Percentiles rank a stretch among this genome's conserved stretches.
These are phyloP conservation scores for Thelephora ganbajun DNA, from an alignment of 768 basidiomycete species.

Conservation along the genomic window DNA sequence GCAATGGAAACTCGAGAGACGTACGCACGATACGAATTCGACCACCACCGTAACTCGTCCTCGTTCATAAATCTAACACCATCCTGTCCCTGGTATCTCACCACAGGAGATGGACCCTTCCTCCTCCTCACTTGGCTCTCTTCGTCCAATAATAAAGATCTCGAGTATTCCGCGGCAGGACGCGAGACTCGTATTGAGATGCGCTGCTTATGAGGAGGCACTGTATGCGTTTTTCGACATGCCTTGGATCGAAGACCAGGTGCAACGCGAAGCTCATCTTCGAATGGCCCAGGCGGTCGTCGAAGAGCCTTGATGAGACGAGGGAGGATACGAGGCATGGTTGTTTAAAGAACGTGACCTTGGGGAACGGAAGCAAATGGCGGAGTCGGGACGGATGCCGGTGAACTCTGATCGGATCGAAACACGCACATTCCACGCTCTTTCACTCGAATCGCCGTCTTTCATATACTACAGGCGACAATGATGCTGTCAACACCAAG, in stretches of 20 bases:
- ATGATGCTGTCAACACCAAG: no score
- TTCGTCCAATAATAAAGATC: background rate
- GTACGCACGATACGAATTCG: constrained; percentile 59
- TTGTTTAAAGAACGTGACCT: background rate
- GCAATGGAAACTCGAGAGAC: background rate
- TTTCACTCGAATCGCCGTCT: no score
- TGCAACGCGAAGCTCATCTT: constrained; percentile 11
- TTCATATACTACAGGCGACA: no score
- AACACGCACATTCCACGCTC: no score
- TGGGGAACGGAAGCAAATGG: background rate
- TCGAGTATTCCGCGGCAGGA: background rate
- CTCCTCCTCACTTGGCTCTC: background rate
- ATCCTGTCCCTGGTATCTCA: constrained; percentile 3
- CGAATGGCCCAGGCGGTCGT: constrained; percentile 18
- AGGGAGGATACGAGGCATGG: constrained; percentile 61
- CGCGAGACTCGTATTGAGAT: no score
- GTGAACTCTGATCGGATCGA: no score
- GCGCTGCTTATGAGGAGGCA: background rate
- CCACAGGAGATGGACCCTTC: background rate
- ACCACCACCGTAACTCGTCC: constrained; percentile 53
- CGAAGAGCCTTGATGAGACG: constrained; percentile 36
- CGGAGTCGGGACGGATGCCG: no score
- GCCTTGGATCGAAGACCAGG: background rate
- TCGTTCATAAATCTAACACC: constrained; percentile 42
- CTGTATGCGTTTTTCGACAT: background rate